Conservation (phyloP, 805 yeast genomes). For the Candida maltosa region DNA sequence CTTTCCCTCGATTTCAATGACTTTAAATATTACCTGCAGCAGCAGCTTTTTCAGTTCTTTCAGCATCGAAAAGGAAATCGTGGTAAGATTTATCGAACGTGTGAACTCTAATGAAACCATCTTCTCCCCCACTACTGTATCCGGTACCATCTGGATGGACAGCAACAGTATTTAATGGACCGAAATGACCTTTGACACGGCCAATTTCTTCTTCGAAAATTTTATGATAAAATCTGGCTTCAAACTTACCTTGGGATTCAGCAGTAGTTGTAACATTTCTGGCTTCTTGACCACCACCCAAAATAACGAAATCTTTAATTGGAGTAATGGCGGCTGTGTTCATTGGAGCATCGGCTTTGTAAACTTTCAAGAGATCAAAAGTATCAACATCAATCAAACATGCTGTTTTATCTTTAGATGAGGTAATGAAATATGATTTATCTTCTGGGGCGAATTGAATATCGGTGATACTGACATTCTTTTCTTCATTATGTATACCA, state of each 20-base stretch:
- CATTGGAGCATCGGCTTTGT: constrained; percentile 86
- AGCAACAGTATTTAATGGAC: constrained; percentile 93
- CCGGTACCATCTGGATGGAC: constrained; percentile 92
- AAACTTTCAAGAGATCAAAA: constrained; percentile 68
- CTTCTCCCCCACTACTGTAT: constrained; percentile 98
- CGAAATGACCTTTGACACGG: constrained; percentile 97
- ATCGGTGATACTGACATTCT: constrained; percentile 60
- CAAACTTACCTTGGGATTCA: constrained; percentile 91
- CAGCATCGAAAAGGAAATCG: constrained; percentile 91
- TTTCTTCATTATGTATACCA: constrained; percentile 55
- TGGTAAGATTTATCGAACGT: constrained; percentile 88
- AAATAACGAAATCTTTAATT: constrained; percentile 81
- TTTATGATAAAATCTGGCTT: constrained; percentile 93
- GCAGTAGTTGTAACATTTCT: constrained; percentile 97
- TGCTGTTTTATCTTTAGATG: constrained; percentile 90
- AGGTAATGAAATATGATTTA: constrained; percentile 82
- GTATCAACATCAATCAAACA: constrained; percentile 74
- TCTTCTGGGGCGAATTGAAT: constrained; percentile 82
- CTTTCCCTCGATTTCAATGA: constrained; percentile 1
- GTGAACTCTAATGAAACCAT: constrained; percentile 94
- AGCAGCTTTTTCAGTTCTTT: constrained; percentile 64
- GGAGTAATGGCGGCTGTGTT: constrained; percentile 96
- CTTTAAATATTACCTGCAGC: constrained; percentile 26
- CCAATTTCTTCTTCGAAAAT: constrained; percentile 95
- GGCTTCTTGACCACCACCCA: constrained; percentile 99